A percentile compares a stretch with the other conserved stretches of the same genome.
Conservation (phyloP, 2,329 filamentous ascomycete genomes). For the Cadophora sp. region DNA sequence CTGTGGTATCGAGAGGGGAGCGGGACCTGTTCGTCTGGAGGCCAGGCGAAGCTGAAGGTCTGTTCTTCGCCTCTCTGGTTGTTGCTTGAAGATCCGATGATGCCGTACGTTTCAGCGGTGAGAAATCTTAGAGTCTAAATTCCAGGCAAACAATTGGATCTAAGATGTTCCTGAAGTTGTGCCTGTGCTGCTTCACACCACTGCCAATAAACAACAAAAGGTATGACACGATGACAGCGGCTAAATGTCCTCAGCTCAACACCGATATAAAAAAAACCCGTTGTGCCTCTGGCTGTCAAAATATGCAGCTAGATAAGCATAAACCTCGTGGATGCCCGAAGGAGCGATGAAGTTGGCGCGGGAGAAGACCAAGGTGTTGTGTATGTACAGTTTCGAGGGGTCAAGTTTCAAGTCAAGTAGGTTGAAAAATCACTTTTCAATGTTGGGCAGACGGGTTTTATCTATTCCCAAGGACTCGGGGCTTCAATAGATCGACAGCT, state of each 20-base stretch:
- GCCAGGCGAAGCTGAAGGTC: neutral
- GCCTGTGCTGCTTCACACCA: neutral
- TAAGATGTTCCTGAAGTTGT: slow-evolving; percentile 2
- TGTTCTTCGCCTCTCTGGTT: neutral
- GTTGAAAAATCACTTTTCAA: neutral
- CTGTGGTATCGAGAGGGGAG: neutral
- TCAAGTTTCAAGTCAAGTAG: slow-evolving; percentile 1
- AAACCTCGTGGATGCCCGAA: neutral
- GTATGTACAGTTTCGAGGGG: neutral
- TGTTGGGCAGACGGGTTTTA: neutral
- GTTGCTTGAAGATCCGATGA: neutral
- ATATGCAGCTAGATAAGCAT: slow-evolving; percentile 4
- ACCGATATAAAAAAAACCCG: neutral
- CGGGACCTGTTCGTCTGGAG: neutral
- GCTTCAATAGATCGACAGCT: slow-evolving; percentile 6
- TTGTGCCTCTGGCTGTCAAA: neutral
- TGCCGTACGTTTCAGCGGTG: slow-evolving; percentile 8
- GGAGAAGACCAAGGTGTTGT: neutral
- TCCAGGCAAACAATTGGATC: neutral
- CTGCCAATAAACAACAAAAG: neutral
- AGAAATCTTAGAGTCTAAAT: neutral
- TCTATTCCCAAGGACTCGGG: neutral
- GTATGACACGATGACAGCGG: neutral
- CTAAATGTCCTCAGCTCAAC: neutral
- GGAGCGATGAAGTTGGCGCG: neutral